phyloP scores from a whole-genome alignment of 495 filamentous ascomycete genomes.

The Neurospora sp. region DNA sequence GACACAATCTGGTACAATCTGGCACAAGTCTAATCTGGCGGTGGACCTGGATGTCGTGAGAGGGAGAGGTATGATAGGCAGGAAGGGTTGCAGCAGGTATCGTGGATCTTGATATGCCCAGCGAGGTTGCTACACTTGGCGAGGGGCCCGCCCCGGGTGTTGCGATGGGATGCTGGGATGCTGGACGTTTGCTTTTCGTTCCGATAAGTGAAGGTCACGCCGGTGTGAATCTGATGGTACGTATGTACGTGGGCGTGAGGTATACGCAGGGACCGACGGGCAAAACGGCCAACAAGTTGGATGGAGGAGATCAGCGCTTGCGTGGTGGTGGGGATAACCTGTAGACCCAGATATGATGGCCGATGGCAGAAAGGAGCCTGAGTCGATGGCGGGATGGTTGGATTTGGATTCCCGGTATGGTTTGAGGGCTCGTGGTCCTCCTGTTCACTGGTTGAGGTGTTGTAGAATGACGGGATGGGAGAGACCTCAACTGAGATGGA shows the following conservation, averaged over 20 bases:
- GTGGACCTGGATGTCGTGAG: conserved; percentile 20
- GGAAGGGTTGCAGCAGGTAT: conserved; percentile 9
- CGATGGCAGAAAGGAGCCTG: background rate
- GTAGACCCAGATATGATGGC: background rate
- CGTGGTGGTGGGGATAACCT: background rate
- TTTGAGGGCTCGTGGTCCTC: background rate
- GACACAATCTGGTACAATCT: background rate
- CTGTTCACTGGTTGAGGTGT: background rate
- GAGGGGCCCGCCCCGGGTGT: conserved; percentile 3
- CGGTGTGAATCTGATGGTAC: background rate
- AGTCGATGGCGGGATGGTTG: background rate
- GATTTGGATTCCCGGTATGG: background rate
- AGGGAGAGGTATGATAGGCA: conserved; percentile 19
- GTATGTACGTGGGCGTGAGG: background rate
- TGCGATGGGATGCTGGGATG: conserved; percentile 1
- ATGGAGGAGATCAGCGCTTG: background rate
- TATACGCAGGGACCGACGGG: background rate
- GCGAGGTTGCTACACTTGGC: conserved; percentile 5
- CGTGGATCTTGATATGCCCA: conserved; percentile 11
- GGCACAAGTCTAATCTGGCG: conserved; percentile 15
- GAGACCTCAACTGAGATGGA: background rate
- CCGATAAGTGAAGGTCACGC: conserved; percentile 12
- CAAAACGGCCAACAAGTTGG: background rate
- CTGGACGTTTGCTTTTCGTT: conserved; percentile 15
- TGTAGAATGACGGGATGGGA: background rate